Evolutionary conservation across 768 basidiomycete species (phyloP).

Genomic region (Tricholoma saponaceum): DNA sequence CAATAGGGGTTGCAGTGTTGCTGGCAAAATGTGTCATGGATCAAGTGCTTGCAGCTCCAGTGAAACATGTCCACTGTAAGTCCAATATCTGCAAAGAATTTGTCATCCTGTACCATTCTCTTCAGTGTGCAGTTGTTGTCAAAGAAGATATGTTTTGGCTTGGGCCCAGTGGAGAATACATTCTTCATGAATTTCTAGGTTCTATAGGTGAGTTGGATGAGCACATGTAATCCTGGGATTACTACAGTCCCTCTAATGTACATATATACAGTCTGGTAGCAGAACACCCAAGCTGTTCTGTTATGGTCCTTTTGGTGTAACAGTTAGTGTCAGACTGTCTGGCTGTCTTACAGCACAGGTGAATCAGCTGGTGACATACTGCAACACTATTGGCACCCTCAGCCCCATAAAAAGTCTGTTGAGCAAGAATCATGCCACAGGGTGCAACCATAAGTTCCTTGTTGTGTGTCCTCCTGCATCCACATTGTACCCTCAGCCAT

Average conservation of each 20-base stretch:
- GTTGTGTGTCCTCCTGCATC: constrained; percentile 27
- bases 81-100: constrained; percentile 14
- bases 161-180: constrained; percentile 7
- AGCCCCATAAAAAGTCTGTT: constrained; percentile 27
- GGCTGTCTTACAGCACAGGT: too few relatives aligned
- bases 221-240: constrained; percentile 26
- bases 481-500: constrained; percentile 24
- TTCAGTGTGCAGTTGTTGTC: constrained; percentile 35
- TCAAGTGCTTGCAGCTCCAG: constrained; percentile 30
- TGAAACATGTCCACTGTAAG: constrained; percentile 34
- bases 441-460: constrained; percentile 26
- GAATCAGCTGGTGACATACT: background rate
- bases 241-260: too few relatives aligned
- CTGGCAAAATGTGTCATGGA: constrained; percentile 18
- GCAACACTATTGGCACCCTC: constrained; percentile 14
- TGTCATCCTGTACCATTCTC: constrained; percentile 22
- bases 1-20: constrained; percentile 27
- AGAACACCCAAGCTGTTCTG: too few relatives aligned
- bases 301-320: too few relatives aligned
- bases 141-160: constrained; percentile 20
- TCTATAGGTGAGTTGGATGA: constrained; percentile 1
- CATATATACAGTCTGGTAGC: too few relatives aligned
- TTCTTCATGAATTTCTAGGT: constrained; percentile 16
- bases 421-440: constrained; percentile 28
- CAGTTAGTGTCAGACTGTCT: too few relatives aligned